These are phyloP conservation scores for Phytophthora hybrid DNA, from an alignment of 352 stramenopile genomes.

Conservation along the genomic window DNA sequence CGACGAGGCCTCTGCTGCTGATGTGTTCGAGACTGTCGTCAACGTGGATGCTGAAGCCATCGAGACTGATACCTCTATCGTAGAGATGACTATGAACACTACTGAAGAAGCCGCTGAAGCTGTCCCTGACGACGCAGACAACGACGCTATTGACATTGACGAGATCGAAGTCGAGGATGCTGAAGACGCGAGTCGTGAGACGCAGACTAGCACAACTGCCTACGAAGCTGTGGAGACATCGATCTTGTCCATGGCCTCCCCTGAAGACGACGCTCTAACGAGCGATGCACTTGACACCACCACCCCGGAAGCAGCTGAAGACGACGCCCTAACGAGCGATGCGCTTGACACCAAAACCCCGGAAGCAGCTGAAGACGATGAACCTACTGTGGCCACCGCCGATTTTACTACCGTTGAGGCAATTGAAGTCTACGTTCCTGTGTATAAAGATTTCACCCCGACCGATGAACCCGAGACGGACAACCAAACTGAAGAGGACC, in stretches of 20 bases:
- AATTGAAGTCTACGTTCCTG: slow-evolving; percentile 9
- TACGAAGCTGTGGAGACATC: slow-evolving; percentile 21
- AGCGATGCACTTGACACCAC: background rate
- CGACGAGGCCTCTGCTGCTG: background rate
- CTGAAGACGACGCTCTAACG: slow-evolving; percentile 10
- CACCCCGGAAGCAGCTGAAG: background rate
- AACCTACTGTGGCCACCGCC: slow-evolving; percentile 16
- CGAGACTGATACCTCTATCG: background rate
- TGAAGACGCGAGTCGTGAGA: slow-evolving; percentile 9
- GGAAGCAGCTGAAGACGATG: slow-evolving; percentile 11
- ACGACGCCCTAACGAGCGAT: too few species aligned
- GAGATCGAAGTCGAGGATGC: slow-evolving; percentile 1
- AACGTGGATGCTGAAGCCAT: slow-evolving; percentile 1
- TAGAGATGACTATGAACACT: background rate
- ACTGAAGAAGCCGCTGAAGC: background rate
- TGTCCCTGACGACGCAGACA: slow-evolving; percentile 10
- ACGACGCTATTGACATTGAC: slow-evolving; percentile 7
- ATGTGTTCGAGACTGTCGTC: background rate
- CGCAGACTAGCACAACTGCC: slow-evolving; percentile 19
- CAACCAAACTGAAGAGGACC: slow-evolving; percentile 28
- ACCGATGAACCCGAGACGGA: slow-evolving; percentile 1
- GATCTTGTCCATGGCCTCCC: slow-evolving; percentile 6
- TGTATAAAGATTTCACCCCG: background rate
- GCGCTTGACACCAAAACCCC: too few species aligned
- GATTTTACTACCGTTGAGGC: slow-evolving; percentile 37